These are phyloP conservation scores for Malassezia nana DNA, from an alignment of 1,284 basidiomycete species.

Conservation along the genomic window DNA sequence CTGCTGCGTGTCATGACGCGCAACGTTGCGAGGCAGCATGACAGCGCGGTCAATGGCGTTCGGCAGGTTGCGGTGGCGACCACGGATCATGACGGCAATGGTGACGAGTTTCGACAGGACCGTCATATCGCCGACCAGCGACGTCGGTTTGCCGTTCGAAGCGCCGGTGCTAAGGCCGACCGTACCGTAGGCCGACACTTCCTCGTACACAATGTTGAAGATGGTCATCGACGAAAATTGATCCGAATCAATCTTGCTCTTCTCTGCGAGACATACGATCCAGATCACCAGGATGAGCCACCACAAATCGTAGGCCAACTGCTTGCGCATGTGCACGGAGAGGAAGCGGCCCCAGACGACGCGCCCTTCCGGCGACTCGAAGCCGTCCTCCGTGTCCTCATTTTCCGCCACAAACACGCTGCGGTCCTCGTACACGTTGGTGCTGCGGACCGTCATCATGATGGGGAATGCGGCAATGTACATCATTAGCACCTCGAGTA, in stretches of 20 bases:
- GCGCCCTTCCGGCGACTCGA: neutral
- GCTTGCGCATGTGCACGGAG: conserved; percentile 67
- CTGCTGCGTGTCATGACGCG: conserved; percentile 31
- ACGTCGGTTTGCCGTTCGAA: conserved; percentile 58
- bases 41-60: conserved; percentile 71
- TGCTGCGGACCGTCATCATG: conserved; percentile 73
- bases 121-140: conserved; percentile 66
- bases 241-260: conserved; percentile 33
- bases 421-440: conserved; percentile 90
- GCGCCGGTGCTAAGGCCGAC: conserved; percentile 58
- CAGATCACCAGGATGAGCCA: conserved; percentile 47
- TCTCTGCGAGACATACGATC: conserved; percentile 47
- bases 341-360: conserved; percentile 65
- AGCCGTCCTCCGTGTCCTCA: conserved; percentile 11
- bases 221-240: conserved; percentile 38
- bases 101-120: conserved; percentile 79
- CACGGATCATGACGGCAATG: conserved; percentile 71
- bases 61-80: conserved; percentile 70
- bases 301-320: conserved; percentile 63
- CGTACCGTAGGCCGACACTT: conserved; percentile 62
- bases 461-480: conserved; percentile 52
- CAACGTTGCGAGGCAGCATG: conserved; percentile 43
- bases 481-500: conserved; percentile 64
- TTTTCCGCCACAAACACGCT: conserved; percentile 37
- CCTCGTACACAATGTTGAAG: conserved; percentile 62